phyloP scores from a whole-genome alignment of 2,329 filamentous ascomycete species.

The Sphaerostilbella broomeana region DNA sequence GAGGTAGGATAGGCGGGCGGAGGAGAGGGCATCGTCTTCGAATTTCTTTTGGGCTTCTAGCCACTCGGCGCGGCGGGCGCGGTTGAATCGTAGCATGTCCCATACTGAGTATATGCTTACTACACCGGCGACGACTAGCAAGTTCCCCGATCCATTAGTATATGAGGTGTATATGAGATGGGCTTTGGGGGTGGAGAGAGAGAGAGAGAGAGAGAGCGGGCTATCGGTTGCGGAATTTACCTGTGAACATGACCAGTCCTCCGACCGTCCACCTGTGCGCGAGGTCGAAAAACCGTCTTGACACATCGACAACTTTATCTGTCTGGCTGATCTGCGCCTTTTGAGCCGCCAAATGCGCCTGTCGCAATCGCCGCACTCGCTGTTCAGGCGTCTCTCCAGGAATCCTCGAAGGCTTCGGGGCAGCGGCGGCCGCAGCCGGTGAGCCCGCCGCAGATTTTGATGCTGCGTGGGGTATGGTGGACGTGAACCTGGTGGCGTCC shows the following conservation, averaged over 20 bases:
- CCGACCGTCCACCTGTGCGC: conserved; percentile 50
- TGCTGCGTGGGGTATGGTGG: conserved; percentile 54
- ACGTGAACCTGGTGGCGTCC: conserved; percentile 68
- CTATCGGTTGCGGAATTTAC: too few species aligned
- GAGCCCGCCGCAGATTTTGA: conserved; percentile 45
- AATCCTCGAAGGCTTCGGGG: conserved; percentile 23
- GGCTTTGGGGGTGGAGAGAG: too few species aligned
- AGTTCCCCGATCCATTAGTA: neutral
- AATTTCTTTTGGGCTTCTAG: conserved; percentile 48
- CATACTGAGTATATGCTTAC: conserved; percentile 53
- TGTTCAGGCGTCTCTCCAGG: conserved; percentile 59
- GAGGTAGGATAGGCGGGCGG: conserved; percentile 55
- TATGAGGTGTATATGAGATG: too few species aligned
- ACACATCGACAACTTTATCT: conserved; percentile 43
- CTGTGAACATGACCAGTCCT: conserved; percentile 50
- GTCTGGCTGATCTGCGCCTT: conserved; percentile 48
- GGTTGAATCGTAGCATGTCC: conserved; percentile 57
- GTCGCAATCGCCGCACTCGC: conserved; percentile 61
- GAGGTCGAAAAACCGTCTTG: conserved; percentile 47
- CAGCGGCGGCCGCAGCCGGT: conserved; percentile 17
- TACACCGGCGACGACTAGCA: conserved; percentile 45
- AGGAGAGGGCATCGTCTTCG: conserved; percentile 48
- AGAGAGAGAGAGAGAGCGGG: too few species aligned
- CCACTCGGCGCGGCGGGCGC: conserved; percentile 53
- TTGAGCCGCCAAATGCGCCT: conserved; percentile 61